phyloP scores from a whole-genome alignment of 208 protist species.

The Phytomonas serpens region DNA sequence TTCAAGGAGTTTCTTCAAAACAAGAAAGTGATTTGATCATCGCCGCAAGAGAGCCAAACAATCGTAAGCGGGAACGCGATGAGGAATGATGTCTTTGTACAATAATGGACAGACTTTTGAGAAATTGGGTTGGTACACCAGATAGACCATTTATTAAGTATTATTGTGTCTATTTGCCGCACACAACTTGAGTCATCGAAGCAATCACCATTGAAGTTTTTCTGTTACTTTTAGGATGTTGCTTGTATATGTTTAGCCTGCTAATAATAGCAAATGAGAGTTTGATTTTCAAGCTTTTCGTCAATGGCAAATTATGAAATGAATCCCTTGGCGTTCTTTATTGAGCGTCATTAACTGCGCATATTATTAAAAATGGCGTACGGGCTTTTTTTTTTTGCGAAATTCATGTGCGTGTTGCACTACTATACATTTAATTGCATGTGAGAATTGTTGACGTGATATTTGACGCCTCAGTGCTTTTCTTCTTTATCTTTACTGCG shows the following conservation, averaged over 20 bases:
- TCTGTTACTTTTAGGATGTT: not conserved
- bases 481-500: constrained; percentile 5
- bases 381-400: not conserved
- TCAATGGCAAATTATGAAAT: not conserved
- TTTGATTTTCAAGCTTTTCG: not conserved
- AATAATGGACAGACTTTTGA: not conserved
- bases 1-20: not conserved
- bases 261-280: not conserved
- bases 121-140: not conserved
- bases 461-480: not conserved
- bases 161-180: not conserved
- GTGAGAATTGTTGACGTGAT: not conserved
- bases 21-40: not conserved
- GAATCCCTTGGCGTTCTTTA: not conserved
- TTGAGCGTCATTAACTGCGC: not conserved
- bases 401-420: not conserved
- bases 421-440: not conserved
- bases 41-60: not conserved
- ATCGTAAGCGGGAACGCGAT: not conserved
- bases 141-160: not conserved
- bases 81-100: not conserved
- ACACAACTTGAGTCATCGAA: not conserved
- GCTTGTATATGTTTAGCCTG: not conserved
- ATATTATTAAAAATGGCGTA: not conserved
- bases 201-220: not conserved